Base-by-base conservation (phyloP, 345 rosid species). In the Excoecaria cochinchinensis region DNA sequence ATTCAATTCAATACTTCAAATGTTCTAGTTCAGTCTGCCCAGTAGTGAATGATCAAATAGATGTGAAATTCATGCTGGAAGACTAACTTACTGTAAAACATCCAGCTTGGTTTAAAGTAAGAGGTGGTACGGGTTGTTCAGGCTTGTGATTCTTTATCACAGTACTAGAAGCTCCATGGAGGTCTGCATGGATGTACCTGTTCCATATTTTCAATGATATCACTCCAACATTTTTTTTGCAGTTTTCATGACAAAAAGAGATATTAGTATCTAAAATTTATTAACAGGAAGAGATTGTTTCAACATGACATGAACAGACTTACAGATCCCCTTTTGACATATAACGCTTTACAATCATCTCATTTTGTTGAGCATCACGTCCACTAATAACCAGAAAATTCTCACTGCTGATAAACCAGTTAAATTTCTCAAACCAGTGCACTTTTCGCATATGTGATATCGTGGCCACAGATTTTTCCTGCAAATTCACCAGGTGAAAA, bases 361-460 rank as follows among this genome's bases (percentile, higher is more conserved):
- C 99, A 77, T 95, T 95, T 82, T 95, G 98, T 80, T 91, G 99
- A 59, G 97, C 97, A 86, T 95, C 97, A 78, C 97, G 98, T 58
- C 99, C 98, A 79, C 99, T 93, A 72, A 95, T 88, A 79, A 91
- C 85, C 81, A 95, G 81, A 77, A 93, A 95, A 81, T 95, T 95
- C 86, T 91, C 98, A 53, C 97, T 91, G 87, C 97, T 93, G 85
- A 93, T 87, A 84, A 95, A 95, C 99, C 99, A 95, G 84, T 95
- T 89, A 77, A 91, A 95, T 80, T 95, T 95, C 90, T 93, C 99
- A 75, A 95, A 93, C 99, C 99, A 95, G 87, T 95, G 98, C 79
- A 93, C 90, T 82, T 95, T 95, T 74, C 95, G 94, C 90, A 95
- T 91, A 72, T 95, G 95, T 60, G 98, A 85, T 84, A 95, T 93